Conservation (phyloP, 1,284 basidiomycete species). For the Boletus sp. region DNA sequence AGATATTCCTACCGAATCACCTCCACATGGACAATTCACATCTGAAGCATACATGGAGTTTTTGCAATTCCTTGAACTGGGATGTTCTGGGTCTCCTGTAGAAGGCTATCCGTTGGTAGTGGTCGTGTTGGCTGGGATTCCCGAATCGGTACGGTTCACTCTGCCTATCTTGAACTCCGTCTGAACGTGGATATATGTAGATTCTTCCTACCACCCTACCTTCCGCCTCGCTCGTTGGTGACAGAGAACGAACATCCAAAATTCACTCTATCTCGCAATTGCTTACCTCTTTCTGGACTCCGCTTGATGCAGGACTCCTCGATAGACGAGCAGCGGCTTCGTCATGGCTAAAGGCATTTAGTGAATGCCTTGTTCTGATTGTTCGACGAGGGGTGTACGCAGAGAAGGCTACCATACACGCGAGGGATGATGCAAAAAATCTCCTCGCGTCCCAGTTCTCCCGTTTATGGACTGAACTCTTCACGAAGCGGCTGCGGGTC, state of each 20-base stretch:
- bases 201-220: slow-evolving; percentile 34
- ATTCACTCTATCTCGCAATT: slow-evolving; percentile 43
- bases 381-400: slow-evolving; percentile 35
- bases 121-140: slow-evolving; percentile 76
- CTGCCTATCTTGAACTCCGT: not conserved
- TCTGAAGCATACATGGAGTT: slow-evolving; percentile 67
- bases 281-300: slow-evolving; percentile 74
- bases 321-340: slow-evolving; percentile 44
- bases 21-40: slow-evolving; percentile 7
- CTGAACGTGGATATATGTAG: slow-evolving; percentile 11
- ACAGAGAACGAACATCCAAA: not conserved
- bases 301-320: slow-evolving; percentile 58
- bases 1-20: slow-evolving; percentile 16
- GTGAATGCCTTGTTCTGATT: slow-evolving; percentile 68
- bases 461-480: slow-evolving; percentile 49
- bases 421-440: slow-evolving; percentile 18
- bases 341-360: slow-evolving; percentile 64
- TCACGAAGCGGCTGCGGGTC: slow-evolving; percentile 41
- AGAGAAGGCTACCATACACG: slow-evolving; percentile 1
- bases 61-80: slow-evolving; percentile 67
- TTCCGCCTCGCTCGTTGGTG: slow-evolving; percentile 11
- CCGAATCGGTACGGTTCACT: slow-evolving; percentile 31
- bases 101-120: slow-evolving; percentile 77
- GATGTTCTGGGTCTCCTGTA: slow-evolving; percentile 70
- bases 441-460: slow-evolving; percentile 47